Evolutionary conservation across 129 eudicot species (phyloP).

Genomic region (Artemisia argyi): DNA sequence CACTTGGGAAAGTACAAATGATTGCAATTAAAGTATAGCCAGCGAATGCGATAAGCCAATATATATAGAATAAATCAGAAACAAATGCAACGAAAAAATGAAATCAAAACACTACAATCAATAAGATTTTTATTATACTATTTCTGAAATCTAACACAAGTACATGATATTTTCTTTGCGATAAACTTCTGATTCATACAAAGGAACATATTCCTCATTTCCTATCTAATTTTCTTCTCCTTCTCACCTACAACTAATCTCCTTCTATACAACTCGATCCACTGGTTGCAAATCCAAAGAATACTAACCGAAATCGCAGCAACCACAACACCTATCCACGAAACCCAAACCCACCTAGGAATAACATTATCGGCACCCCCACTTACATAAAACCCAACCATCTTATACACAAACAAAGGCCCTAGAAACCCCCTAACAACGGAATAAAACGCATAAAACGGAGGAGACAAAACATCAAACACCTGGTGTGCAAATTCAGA

Average conservation of each 20-base stretch:
- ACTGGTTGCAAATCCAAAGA: constrained; percentile 72
- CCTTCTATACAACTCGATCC: constrained; percentile 69
- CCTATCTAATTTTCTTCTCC: constrained; percentile 45
- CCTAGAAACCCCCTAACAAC: constrained; percentile 75
- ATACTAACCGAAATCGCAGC: constrained; percentile 74
- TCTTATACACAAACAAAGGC: constrained; percentile 69
- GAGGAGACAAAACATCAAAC: constrained; percentile 61
- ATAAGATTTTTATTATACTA: constrained; percentile 18
- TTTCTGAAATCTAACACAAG: constrained; percentile 22
- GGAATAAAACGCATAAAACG: constrained; percentile 72
- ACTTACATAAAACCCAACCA: constrained; percentile 55
- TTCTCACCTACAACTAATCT: constrained; percentile 41
- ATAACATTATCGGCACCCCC: constrained; percentile 63
- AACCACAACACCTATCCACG: constrained; percentile 74
- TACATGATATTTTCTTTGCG: constrained; percentile 27
- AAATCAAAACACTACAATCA: constrained; percentile 22
- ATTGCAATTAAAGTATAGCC: not conserved
- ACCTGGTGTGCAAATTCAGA: constrained; percentile 56
- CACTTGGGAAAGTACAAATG: not conserved
- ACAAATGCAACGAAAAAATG: constrained; percentile 9
- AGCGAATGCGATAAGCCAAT: not conserved
- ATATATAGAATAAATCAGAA: constrained; percentile 12
- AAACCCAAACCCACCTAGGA: constrained; percentile 84
- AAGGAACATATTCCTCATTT: not conserved
- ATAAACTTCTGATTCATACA: constrained; percentile 24